Conservation (phyloP, 768 basidiomycete genomes). For the Serendipita sp. region DNA sequence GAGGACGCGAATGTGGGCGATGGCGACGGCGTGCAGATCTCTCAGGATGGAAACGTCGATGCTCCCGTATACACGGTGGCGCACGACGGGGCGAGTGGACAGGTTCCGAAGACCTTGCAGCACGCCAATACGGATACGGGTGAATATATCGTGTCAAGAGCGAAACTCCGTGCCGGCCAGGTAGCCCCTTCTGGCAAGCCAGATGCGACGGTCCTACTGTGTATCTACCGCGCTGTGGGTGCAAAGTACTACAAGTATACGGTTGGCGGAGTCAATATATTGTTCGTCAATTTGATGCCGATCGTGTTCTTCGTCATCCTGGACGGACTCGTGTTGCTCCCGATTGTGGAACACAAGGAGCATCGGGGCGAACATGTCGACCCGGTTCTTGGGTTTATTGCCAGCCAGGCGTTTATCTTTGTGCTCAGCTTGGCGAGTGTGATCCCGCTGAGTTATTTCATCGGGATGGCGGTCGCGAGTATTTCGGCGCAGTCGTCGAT, state of each 20-base stretch:
- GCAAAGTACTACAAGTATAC: constrained; percentile 98
- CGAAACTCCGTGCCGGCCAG: constrained; percentile 73
- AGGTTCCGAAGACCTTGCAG: constrained; percentile 18
- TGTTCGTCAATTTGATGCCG: constrained; percentile 90
- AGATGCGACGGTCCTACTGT: constrained; percentile 76
- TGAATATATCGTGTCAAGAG: constrained; percentile 51
- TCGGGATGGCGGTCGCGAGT: constrained; percentile 98
- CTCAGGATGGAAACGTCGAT: too few relatives aligned
- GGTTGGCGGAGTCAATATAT: constrained; percentile 92
- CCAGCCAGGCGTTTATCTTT: constrained; percentile 69
- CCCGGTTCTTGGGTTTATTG: constrained; percentile 47
- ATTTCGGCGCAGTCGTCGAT: constrained; percentile 98
- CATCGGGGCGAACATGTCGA: constrained; percentile 41
- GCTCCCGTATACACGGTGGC: not conserved
- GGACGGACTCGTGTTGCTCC: constrained; percentile 72
- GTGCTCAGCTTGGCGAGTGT: constrained; percentile 72
- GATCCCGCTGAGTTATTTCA: constrained; percentile 96
- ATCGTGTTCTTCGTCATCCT: constrained; percentile 94
- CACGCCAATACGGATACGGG: constrained; percentile 19
- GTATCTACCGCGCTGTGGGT: constrained; percentile 85
- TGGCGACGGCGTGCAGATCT: not conserved
- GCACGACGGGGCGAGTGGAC: not conserved
- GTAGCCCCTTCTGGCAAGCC: constrained; percentile 71
- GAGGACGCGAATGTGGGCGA: constrained; percentile 1
- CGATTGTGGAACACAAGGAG: constrained; percentile 46